These are phyloP conservation scores for Corymbia calophylla DNA, from an alignment of 441 rosid species.

Conservation along the genomic window DNA sequence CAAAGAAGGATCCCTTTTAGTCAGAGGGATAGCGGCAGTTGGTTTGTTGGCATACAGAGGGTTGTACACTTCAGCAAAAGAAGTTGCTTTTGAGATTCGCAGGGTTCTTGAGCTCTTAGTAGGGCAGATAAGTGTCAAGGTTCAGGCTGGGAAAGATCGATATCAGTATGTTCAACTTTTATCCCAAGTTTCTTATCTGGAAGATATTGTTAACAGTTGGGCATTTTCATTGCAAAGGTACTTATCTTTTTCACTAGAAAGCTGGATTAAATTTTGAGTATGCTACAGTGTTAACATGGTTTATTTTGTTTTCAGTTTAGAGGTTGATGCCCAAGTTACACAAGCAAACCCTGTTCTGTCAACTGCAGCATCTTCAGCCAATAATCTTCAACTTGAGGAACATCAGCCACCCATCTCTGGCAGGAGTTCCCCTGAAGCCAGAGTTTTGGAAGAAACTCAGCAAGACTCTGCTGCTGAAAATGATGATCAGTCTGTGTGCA, in stretches of 20 bases:
- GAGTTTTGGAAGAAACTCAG: conserved; percentile 20
- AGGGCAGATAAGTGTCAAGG: conserved; percentile 58
- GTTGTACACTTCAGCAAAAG: conserved; percentile 54
- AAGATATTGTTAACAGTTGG: conserved; percentile 93
- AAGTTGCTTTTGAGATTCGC: conserved; percentile 80
- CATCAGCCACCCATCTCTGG: conserved; percentile 16
- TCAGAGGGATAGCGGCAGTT: conserved; percentile 82
- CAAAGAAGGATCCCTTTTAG: conserved; percentile 61
- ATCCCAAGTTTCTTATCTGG: conserved; percentile 93
- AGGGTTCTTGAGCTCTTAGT: conserved; percentile 89
- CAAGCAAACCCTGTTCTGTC: conserved; percentile 21
- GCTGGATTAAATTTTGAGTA: neutral
- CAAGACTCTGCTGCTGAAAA: conserved; percentile 19
- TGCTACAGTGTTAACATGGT: conserved; percentile 3
- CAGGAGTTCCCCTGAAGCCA: conserved; percentile 10
- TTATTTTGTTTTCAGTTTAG: conserved; percentile 51
- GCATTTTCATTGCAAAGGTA: conserved; percentile 85
- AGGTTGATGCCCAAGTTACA: conserved; percentile 39
- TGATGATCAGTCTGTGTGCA: conserved; percentile 15
- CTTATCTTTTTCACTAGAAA: neutral
- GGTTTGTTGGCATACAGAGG: conserved; percentile 88
- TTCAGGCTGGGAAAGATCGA: conserved; percentile 83
- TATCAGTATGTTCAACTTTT: conserved; percentile 65
- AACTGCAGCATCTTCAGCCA: conserved; percentile 22
- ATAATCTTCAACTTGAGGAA: conserved; percentile 23